Evolutionary conservation across 2,329 filamentous ascomycete species (phyloP).

Genomic region (Hortaea werneckii): DNA sequence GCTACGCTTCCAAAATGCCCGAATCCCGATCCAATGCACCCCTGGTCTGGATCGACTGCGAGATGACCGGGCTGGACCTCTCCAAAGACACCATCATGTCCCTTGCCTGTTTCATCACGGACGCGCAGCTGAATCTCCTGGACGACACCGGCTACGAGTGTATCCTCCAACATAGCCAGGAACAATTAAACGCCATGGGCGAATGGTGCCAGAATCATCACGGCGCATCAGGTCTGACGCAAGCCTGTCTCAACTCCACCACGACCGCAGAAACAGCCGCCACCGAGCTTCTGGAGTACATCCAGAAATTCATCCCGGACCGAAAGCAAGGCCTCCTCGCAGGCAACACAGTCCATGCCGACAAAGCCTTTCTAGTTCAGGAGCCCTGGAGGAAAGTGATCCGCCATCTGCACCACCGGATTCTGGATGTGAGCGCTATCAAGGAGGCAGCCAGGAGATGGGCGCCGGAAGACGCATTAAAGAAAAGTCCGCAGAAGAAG

Average conservation of each 20-base stretch:
- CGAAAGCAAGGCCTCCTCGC: constrained; percentile 63
- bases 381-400: constrained; percentile 64
- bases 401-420: constrained; percentile 75
- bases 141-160: constrained; percentile 71
- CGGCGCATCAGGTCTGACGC: constrained; percentile 68
- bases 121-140: constrained; percentile 63
- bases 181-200: constrained; percentile 68
- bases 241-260: constrained; percentile 61
- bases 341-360: constrained; percentile 87
- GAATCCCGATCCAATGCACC: constrained; percentile 49
- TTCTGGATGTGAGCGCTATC: constrained; percentile 82
- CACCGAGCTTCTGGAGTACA: constrained; percentile 63
- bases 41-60: constrained; percentile 79
- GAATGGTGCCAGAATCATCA: constrained; percentile 83
- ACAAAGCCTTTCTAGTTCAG: constrained; percentile 67
- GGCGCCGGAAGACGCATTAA: constrained; percentile 53
- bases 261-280: constrained; percentile 65
- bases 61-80: constrained; percentile 86
- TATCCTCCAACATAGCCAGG: constrained; percentile 62
- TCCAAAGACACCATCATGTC: constrained; percentile 78
- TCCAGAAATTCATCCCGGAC: constrained; percentile 60
- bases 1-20: constrained; percentile 20
- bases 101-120: constrained; percentile 85
- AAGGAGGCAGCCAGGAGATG: constrained; percentile 85
- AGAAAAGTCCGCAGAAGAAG: constrained; percentile 59